phyloP scores from a whole-genome alignment of 2,329 filamentous ascomycete genomes.

The Mariannaea sp. region DNA sequence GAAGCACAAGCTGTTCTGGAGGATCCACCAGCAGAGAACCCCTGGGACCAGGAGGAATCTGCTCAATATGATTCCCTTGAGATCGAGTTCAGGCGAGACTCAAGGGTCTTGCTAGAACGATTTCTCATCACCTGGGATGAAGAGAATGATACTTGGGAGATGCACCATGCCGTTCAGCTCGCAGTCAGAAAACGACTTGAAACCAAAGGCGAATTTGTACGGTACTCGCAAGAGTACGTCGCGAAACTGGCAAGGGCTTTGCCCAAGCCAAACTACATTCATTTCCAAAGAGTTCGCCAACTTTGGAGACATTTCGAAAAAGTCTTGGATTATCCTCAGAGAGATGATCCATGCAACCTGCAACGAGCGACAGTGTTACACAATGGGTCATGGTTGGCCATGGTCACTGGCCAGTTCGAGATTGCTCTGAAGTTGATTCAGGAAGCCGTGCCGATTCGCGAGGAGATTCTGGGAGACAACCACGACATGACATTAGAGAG shows the following conservation, averaged over 20 bases:
- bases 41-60: not conserved
- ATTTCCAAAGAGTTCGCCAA: not conserved
- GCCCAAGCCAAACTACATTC: not conserved
- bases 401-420: not conserved
- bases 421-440: not conserved
- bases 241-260: not conserved
- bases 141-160: not conserved
- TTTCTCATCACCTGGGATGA: not conserved
- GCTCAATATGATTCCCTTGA: not conserved
- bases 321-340: not conserved
- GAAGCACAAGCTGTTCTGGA: not conserved
- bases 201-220: not conserved
- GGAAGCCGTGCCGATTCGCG: not conserved
- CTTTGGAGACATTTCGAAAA: not conserved
- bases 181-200: not conserved
- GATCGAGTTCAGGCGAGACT: not conserved
- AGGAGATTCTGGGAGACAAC: not conserved
- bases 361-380: conserved; percentile 9
- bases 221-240: conserved; percentile 6
- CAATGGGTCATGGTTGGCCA: not conserved
- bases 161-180: not conserved
- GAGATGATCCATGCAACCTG: not conserved
- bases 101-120: not conserved
- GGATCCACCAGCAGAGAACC: not conserved
- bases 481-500: conserved; percentile 5